A percentile compares a stretch with the other conserved stretches of the same genome.
phyloP scores from a whole-genome alignment of 1,284 basidiomycete species.

The Vanrija sp. region DNA sequence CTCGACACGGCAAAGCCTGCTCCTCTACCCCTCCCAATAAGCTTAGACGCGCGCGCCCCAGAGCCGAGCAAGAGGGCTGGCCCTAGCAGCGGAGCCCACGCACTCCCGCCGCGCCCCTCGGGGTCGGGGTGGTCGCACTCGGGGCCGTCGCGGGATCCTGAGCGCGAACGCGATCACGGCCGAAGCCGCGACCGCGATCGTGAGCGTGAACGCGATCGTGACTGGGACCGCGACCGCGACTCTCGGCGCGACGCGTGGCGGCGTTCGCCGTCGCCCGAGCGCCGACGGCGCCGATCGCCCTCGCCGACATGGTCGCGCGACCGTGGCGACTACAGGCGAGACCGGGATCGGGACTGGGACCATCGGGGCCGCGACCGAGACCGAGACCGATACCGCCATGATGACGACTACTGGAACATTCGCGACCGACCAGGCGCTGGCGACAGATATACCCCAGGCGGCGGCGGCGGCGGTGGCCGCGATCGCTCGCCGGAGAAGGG shows the following conservation, averaged over 20 bases:
- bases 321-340: neutral
- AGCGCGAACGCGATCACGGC: neutral
- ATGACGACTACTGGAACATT: neutral
- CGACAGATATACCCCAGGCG: neutral
- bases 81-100: neutral
- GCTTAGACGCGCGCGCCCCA: neutral
- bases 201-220: slow-evolving; percentile 1
- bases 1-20: neutral
- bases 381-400: neutral
- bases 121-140: neutral
- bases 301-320: neutral
- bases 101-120: neutral
- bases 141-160: neutral
- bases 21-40: neutral
- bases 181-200: neutral
- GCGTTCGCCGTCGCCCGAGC: neutral
- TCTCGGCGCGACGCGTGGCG: neutral
- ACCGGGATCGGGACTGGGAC: slow-evolving; percentile 3
- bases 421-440: neutral
- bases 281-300: neutral
- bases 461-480: neutral
- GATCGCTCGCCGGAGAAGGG: neutral
- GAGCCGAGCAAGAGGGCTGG: neutral
- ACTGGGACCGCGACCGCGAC: slow-evolving; percentile 4
- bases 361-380: neutral